Percentiles rank a stretch among this genome's conserved stretches.
Conservation (phyloP, 2,329 filamentous ascomycete genomes). For the Aspergillus sp. region DNA sequence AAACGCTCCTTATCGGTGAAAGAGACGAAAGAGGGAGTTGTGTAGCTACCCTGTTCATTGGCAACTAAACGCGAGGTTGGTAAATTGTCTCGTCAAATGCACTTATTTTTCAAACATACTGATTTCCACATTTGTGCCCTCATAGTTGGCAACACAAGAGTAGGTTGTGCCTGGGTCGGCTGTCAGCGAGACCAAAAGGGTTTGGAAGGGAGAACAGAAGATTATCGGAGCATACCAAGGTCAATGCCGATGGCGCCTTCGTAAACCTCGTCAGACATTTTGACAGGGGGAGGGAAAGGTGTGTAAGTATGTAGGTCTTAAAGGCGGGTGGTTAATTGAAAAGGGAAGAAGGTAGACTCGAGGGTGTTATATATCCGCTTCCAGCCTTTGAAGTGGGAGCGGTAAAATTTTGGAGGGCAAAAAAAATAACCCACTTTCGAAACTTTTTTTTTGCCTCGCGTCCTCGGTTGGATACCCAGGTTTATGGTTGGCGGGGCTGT, state of each 20-base stretch:
- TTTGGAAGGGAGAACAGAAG: neutral
- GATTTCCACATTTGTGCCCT: conserved; percentile 99
- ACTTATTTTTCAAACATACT: conserved; percentile 56
- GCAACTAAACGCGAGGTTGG: conserved; percentile 58
- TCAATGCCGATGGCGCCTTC: conserved; percentile 99
- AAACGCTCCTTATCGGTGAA: conserved; percentile 98
- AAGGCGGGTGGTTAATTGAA: conserved; percentile 9
- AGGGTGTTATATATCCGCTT: conserved; percentile 22
- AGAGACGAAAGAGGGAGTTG: conserved; percentile 97
- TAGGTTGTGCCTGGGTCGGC: conserved; percentile 82
- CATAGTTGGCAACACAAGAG: conserved; percentile 99
- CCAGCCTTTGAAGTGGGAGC: conserved; percentile 22
- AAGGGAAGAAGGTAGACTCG: conserved; percentile 11
- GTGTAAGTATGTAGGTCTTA: conserved; percentile 9
- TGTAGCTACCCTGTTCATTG: conserved; percentile 99
- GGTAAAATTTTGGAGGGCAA: conserved; percentile 20
- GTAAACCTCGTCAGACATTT: conserved; percentile 96
- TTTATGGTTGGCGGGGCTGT: conserved; percentile 12
- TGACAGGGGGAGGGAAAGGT: conserved; percentile 22
- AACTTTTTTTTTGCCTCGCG: conserved; percentile 12
- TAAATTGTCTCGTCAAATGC: neutral
- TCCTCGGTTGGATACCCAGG: conserved; percentile 13
- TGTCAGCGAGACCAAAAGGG: conserved; percentile 20
- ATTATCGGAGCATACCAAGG: conserved; percentile 69
- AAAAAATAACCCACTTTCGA: conserved; percentile 22